Percentiles rank a stretch among this genome's conserved stretches.
Conservation (phyloP, 169 alveolate species). For the Amoebophrya sp. region DNA sequence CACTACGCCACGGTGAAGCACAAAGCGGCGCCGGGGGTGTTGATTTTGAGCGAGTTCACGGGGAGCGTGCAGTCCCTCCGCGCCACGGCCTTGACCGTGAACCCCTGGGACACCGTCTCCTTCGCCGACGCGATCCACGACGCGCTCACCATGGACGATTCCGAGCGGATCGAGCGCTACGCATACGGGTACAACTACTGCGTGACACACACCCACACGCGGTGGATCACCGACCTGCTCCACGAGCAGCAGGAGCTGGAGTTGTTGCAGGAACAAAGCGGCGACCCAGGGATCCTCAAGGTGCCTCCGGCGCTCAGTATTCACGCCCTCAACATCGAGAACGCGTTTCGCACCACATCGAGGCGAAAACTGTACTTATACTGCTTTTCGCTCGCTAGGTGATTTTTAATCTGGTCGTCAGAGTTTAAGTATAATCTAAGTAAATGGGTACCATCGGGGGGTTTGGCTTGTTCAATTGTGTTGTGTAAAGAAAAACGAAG, state of each 20-base stretch:
- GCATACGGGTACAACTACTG: constrained; percentile 19
- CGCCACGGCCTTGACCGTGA: background rate
- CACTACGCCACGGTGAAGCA: background rate
- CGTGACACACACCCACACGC: background rate
- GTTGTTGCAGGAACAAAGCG: background rate
- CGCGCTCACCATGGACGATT: constrained; percentile 33
- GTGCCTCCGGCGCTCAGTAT: background rate
- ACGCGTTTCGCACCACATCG: background rate
- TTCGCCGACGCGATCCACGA: constrained; percentile 36
- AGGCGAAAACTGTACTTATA: no score
- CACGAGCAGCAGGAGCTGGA: constrained; percentile 17
- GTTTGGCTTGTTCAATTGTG: no score
- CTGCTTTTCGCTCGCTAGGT: no score
- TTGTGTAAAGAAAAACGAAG: no score
- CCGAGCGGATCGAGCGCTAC: constrained; percentile 5
- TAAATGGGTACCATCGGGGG: no score
- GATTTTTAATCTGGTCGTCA: no score
- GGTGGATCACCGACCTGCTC: constrained; percentile 12
- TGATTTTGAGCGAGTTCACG: background rate
- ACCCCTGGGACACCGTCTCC: background rate
- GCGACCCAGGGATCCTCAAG: background rate
- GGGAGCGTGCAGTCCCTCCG: background rate
- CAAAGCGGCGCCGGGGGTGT: background rate
- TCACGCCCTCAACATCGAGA: background rate
- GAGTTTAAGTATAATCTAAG: no score